A percentile compares a stretch with the other conserved stretches of the same genome.
phyloP scores from a whole-genome alignment of 2,329 filamentous ascomycete genomes.

The Mariannaea sp. region DNA sequence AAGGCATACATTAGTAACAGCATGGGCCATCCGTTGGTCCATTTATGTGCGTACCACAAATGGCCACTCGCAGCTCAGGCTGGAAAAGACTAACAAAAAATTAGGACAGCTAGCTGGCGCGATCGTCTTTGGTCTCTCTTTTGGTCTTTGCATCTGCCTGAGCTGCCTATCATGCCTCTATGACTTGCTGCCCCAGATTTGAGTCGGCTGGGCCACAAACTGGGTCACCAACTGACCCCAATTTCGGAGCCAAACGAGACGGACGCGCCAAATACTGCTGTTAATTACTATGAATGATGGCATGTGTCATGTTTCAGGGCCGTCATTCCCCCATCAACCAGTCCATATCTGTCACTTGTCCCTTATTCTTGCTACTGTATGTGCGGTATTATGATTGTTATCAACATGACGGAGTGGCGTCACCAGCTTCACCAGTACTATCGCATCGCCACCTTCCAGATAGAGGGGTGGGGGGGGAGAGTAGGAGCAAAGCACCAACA shows the following conservation, averaged over 20 bases:
- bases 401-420: too few relatives aligned
- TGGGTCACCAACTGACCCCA: conserved; percentile 6
- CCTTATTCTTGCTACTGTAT: too few relatives aligned
- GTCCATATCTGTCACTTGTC: not conserved
- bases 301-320: conserved; percentile 12
- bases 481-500: conserved; percentile 1
- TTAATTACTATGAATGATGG: too few relatives aligned
- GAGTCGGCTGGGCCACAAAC: conserved; percentile 1
- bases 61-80: conserved; percentile 1
- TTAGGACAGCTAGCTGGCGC: conserved; percentile 3
- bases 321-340: not conserved
- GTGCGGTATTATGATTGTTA: too few relatives aligned
- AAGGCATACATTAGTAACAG: too few relatives aligned
- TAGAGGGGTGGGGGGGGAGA: conserved; percentile 6
- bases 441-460: conserved; percentile 4
- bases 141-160: not conserved
- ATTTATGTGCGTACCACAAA: not conserved
- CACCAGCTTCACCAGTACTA: not conserved
- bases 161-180: not conserved
- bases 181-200: conserved; percentile 12
- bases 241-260: conserved; percentile 3
- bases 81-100: not conserved
- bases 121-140: not conserved
- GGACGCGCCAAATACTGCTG: conserved; percentile 6
- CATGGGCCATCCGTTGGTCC: conserved; percentile 17